Base-by-base conservation (phyloP, 495 filamentous ascomycete genomes). In the Penicillium paradoxum region DNA sequence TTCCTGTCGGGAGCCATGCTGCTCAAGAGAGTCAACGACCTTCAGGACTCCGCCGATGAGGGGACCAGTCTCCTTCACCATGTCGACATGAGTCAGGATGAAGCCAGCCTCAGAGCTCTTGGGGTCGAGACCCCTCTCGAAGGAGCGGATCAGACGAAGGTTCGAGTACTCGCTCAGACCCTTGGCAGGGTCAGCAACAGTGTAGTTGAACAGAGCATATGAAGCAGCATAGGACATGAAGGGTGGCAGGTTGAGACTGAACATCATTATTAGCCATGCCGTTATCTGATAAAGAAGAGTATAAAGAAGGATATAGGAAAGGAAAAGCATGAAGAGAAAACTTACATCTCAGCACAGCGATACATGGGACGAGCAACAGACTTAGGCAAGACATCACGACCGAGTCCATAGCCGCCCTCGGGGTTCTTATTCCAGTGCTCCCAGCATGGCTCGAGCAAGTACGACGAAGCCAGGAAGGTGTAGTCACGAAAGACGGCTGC, bases 161-260 rank as follows among this genome's bases (percentile, higher is more conserved):
- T 96, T 95, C 43, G 79, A 72, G 63, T 91, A 90, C 10, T 83
- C 76, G 0, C 53, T 53, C 14, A 90, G 74, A 22, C 88, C 88
- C 19, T 70, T 73, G 14, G 76, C 62, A 14, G 85, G 84, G 49
- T 91, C 78, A 22, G 77, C 71, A 13, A 93, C 76, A 19, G 79
- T 79, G 67, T 93, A 95, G 74, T 96, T 96, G 80, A 85, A 95
- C 41, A 96, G 82, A 39, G 89, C 87, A 69, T 96, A 96, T 2
- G 87, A 87, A 19, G 89, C 91, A 11, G 91, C 91, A 68, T 96
- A 96, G 59, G 92, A 90, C 89, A 96, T 92, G 77, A 95, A 96
- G 6, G 91, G 89, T n/a, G 74, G 74, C 0, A 77, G 59, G 49
- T 76, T 66, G 61, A 77, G 49, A 22, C 74, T 76, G 52, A 18